Base-by-base conservation (phyloP, 2,329 filamentous ascomycete genomes). In the Chalaropsis ovoidea region DNA sequence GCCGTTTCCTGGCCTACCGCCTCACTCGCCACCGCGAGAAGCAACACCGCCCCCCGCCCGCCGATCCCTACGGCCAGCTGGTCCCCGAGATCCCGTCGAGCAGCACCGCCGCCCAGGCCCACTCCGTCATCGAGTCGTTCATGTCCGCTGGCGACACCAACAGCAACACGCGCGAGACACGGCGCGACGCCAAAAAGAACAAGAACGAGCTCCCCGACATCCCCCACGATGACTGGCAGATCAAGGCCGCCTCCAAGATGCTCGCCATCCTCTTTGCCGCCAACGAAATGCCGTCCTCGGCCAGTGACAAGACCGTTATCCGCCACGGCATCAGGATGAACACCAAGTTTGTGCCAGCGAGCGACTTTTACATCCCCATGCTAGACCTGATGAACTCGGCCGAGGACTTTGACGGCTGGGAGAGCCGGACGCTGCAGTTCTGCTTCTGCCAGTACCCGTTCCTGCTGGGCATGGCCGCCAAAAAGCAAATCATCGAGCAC, bases 381-480 rank as follows among this genome's bases (percentile, higher is more conserved):
- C 81, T 96, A 10, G 92, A 96, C 72, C 49, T 58, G 41, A 84
- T 86, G n/a, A 90, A 96, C 72, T 79, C 96, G 6, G 83, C 94
- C 60, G 83, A 83, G 0, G 92, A 96, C 73, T 96, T 95, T 71
- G 90, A 95, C 71, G 81, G 84, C 10, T 96, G 92, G 92, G 81
- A 81, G 22, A 89, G 85, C 69, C 96, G 96, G 72, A 83, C 89
- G 0, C 95, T 96, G 72, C 27, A 58, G 27, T 58, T 58, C 24
- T 58, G 54, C 27, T 39, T 58, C 54, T 96, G 91, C 72, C 90
- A 95, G 72, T 95, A 95, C 71, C 90, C 92, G 0, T 95, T 96
- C 71, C 86, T 96, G 70, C 79, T 96, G 49, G 95, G 90, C 68
- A 91, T 96, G 69, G 92, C 90, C 79, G 88, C 91, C 35, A 96